These are phyloP conservation scores for Cyclocybe aegerita DNA, from an alignment of 768 basidiomycete species.

Conservation along the genomic window DNA sequence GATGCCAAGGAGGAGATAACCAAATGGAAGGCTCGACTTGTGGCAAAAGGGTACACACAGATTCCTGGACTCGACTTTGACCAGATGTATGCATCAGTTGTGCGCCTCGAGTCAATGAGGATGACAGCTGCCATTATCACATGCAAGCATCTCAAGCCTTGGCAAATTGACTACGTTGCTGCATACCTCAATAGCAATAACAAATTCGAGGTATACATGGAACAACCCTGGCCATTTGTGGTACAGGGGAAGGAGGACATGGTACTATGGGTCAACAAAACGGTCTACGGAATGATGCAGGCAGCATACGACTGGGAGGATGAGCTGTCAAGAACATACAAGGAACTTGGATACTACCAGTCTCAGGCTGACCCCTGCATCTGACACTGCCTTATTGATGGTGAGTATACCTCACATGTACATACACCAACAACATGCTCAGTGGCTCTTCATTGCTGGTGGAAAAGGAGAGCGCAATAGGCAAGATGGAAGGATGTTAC, in stretches of 20 bases:
- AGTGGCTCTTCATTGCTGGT: constrained; percentile 8
- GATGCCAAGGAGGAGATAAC: constrained; percentile 24
- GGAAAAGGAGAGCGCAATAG: constrained; percentile 7
- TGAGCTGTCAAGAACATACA: constrained; percentile 4
- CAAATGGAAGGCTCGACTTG: constrained; percentile 35
- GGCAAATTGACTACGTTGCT: constrained; percentile 12
- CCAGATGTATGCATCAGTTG: constrained; percentile 10
- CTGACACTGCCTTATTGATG: neutral
- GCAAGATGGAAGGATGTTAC: constrained; percentile 10
- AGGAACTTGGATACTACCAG: constrained; percentile 5
- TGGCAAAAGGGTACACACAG: constrained; percentile 40
- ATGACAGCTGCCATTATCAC: constrained; percentile 8
- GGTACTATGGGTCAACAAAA: constrained; percentile 22
- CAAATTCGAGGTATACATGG: constrained; percentile 7
- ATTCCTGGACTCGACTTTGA: constrained; percentile 29
- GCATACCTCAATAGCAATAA: constrained; percentile 10
- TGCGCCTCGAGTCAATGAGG: constrained; percentile 6
- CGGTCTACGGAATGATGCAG: constrained; percentile 21
- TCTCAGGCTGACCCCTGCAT: constrained; percentile 23
- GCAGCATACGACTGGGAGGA: constrained; percentile 20
- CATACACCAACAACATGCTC: constrained; percentile 15
- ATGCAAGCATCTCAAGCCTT: neutral
- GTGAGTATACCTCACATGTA: constrained; percentile 15
- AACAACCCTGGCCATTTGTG: constrained; percentile 13
- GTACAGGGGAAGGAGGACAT: constrained; percentile 12